Evolutionary conservation across 1,284 basidiomycete species (phyloP).

Genomic region (Cryptococcus depauperatus): DNA sequence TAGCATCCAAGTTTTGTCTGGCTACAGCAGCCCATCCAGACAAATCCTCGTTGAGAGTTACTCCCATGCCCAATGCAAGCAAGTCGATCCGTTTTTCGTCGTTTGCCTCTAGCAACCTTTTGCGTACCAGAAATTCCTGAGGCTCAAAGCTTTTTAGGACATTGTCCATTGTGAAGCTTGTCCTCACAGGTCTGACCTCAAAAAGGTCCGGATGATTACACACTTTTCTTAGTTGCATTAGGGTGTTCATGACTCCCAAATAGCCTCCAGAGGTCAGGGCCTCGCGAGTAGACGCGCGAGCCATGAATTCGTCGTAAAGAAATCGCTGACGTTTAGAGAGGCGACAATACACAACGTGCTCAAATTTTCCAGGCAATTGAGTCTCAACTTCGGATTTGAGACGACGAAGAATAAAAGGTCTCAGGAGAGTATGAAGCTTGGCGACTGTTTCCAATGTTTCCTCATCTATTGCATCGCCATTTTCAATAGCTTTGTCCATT

Average conservation of each 20-base stretch:
- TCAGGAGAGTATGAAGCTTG: slow-evolving; percentile 84
- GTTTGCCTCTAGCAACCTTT: slow-evolving; percentile 52
- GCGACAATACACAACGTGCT: slow-evolving; percentile 85
- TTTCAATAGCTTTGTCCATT: slow-evolving; percentile 87
- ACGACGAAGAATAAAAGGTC: slow-evolving; percentile 88
- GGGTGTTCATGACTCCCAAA: slow-evolving; percentile 77
- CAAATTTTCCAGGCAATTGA: slow-evolving; percentile 88
- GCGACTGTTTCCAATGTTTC: slow-evolving; percentile 79
- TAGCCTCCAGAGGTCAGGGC: slow-evolving; percentile 79
- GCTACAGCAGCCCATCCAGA: slow-evolving; percentile 52
- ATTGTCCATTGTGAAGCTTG: slow-evolving; percentile 77
- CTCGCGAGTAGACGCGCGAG: slow-evolving; percentile 75
- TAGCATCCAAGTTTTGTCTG: slow-evolving; percentile 60
- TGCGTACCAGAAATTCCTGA: slow-evolving; percentile 74
- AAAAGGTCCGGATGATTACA: slow-evolving; percentile 96
- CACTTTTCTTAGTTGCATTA: slow-evolving; percentile 93
- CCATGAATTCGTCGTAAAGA: slow-evolving; percentile 98
- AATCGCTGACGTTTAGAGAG: slow-evolving; percentile 92
- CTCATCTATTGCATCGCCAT: slow-evolving; percentile 67
- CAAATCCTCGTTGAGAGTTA: slow-evolving; percentile 50
- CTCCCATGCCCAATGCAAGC: slow-evolving; percentile 60
- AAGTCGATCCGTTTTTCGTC: slow-evolving; percentile 56
- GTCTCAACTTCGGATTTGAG: slow-evolving; percentile 95
- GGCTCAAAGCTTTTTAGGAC: slow-evolving; percentile 79
- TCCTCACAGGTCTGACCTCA: slow-evolving; percentile 87